A percentile compares a stretch with the other conserved stretches of the same genome.
Evolutionary conservation across 2,329 filamentous ascomycete genomes (phyloP).

Genomic region (Chrysoporthe deuterocubensis): DNA sequence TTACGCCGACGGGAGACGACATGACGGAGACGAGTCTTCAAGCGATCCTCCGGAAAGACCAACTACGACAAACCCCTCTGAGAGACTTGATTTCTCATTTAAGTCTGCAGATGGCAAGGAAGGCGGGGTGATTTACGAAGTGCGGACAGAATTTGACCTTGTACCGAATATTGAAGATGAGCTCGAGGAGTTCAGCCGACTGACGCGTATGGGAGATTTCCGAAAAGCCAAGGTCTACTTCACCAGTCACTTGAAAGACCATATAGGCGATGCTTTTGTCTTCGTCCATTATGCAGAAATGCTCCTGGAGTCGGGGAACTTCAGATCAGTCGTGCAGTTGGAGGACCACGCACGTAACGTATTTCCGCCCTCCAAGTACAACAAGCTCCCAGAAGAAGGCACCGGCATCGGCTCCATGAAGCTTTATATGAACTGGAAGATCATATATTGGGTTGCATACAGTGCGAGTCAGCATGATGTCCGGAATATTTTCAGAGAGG

Average conservation of each 20-base stretch:
- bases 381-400: too few relatives aligned
- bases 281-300: constrained; percentile 37
- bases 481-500: background rate
- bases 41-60: too few relatives aligned
- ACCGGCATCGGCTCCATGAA: too few relatives aligned
- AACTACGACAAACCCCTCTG: background rate
- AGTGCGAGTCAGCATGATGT: background rate
- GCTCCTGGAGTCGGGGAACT: constrained; percentile 36
- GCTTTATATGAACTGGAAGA: constrained; percentile 12
- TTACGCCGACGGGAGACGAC: background rate
- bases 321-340: constrained; percentile 22
- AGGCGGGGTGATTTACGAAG: background rate
- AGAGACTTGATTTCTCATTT: background rate
- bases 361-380: background rate
- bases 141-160: constrained; percentile 26
- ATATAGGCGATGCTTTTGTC: constrained; percentile 34
- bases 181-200: constrained; percentile 35
- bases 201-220: constrained; percentile 36
- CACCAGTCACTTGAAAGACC: constrained; percentile 30
- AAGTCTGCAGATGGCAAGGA: background rate
- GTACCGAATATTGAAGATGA: constrained; percentile 33
- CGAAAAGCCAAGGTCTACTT: constrained; percentile 32
- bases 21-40: background rate
- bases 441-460: constrained; percentile 1
- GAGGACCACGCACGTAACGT: background rate